phyloP scores from a whole-genome alignment of 129 eudicot genomes.

The Flaveria ramosissima region DNA sequence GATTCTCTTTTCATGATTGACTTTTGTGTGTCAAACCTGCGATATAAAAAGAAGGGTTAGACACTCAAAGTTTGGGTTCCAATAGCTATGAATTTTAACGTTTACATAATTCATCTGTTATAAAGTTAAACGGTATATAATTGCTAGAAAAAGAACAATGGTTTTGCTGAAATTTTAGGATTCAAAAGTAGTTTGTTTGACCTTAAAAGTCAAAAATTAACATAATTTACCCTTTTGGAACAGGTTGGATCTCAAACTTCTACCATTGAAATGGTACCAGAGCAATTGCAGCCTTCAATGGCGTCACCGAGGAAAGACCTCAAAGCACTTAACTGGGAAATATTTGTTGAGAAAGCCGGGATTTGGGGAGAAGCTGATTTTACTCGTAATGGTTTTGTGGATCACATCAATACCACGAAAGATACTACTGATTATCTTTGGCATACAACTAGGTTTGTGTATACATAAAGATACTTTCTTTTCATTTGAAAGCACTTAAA shows the following conservation, averaged over 20 bases:
- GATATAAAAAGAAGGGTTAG: background rate
- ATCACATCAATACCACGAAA: conserved; percentile 91
- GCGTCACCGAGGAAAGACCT: conserved; percentile 49
- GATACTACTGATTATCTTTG: conserved; percentile 98
- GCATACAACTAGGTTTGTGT: conserved; percentile 78
- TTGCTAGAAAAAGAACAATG: background rate
- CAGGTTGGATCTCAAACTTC: conserved; percentile 83
- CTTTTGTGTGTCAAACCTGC: conserved; percentile 24
- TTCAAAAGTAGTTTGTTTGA: conserved; percentile 22
- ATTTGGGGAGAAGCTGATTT: conserved; percentile 83
- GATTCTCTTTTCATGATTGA: conserved; percentile 5
- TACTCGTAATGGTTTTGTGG: conserved; percentile 68
- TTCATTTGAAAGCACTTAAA: background rate
- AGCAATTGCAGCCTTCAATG: conserved; percentile 54
- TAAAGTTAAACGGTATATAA: background rate
- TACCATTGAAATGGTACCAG: conserved; percentile 72
- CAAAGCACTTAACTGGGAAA: conserved; percentile 67
- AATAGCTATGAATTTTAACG: background rate
- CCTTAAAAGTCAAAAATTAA: background rate
- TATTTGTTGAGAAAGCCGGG: conserved; percentile 68
- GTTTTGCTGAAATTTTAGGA: background rate
- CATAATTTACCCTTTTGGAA: background rate
- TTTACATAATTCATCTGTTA: background rate
- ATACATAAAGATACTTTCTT: background rate
- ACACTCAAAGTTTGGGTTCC: background rate